phyloP scores from a whole-genome alignment of 2,329 filamentous ascomycete genomes.

The Pseudopyricularia javanii region DNA sequence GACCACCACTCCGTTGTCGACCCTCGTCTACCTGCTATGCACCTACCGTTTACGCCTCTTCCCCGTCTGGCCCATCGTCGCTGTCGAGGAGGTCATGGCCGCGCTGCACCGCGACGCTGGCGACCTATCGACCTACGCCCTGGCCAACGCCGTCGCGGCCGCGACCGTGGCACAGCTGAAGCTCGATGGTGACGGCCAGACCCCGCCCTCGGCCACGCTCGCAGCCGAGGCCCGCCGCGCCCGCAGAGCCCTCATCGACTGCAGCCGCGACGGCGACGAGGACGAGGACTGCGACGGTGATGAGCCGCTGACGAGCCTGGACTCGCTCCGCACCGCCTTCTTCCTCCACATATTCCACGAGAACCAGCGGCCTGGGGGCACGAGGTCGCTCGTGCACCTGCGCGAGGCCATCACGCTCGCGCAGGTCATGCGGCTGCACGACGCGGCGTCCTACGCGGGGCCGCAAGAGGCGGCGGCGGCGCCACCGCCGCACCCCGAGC shows the following conservation, averaged over 20 bases:
- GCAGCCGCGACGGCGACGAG: slow-evolving; percentile 2
- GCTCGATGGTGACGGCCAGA: slow-evolving; percentile 19
- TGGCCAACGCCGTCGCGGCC: slow-evolving; percentile 32
- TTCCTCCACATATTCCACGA: slow-evolving; percentile 40
- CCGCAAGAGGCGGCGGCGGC: no score
- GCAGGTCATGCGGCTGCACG: slow-evolving; percentile 34
- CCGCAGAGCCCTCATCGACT: slow-evolving; percentile 8
- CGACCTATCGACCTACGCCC: slow-evolving; percentile 21
- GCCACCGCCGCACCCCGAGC: no score
- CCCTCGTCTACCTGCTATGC: slow-evolving; percentile 22
- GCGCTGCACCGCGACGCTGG: slow-evolving; percentile 19
- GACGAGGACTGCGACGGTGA: slow-evolving; percentile 8
- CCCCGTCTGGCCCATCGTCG: slow-evolving; percentile 38
- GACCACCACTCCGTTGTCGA: slow-evolving; percentile 2
- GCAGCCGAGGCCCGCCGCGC: slow-evolving; percentile 21
- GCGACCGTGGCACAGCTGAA: slow-evolving; percentile 36
- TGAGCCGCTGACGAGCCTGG: slow-evolving; percentile 20
- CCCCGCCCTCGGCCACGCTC: slow-evolving; percentile 18
- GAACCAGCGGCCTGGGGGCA: slow-evolving; percentile 31
- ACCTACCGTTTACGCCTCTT: slow-evolving; percentile 36
- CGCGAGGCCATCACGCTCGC: slow-evolving; percentile 38
- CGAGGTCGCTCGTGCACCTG: slow-evolving; percentile 32
- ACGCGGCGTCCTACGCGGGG: slow-evolving; percentile 25
- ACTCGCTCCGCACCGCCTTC: slow-evolving; percentile 32
- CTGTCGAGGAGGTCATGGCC: slow-evolving; percentile 27